These are phyloP conservation scores for Furcasterigmium furcatum DNA, from an alignment of 2,329 filamentous ascomycete genomes.

Conservation along the genomic window DNA sequence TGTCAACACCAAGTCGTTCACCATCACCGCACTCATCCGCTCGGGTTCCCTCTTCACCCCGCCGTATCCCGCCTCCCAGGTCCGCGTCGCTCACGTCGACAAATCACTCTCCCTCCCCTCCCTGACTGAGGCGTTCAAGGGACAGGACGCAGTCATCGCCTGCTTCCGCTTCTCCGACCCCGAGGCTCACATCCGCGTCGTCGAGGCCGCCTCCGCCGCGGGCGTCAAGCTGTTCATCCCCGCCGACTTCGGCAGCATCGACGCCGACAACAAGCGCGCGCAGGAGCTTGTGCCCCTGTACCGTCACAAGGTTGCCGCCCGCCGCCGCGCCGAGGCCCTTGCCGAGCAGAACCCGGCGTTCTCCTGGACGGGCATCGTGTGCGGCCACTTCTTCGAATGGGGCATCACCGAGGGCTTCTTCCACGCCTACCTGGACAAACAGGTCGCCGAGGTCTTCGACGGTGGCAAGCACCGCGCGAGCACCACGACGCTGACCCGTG, in stretches of 20 bases:
- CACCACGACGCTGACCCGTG: constrained; percentile 27
- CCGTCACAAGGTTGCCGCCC: constrained; percentile 27
- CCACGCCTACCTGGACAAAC: constrained; percentile 25
- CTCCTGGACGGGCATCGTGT: constrained; percentile 32
- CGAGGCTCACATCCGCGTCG: constrained; percentile 28
- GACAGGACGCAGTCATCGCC: constrained; percentile 32
- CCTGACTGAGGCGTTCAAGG: constrained; percentile 24
- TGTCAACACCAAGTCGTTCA: constrained; percentile 20
- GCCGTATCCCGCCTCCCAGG: constrained; percentile 10
- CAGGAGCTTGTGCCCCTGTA: constrained; percentile 32
- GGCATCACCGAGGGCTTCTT: constrained; percentile 29
- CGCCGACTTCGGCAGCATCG: constrained; percentile 37
- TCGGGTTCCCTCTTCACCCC: constrained; percentile 22
- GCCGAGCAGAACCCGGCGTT: constrained; percentile 19
- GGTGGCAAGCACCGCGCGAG: constrained; percentile 26
- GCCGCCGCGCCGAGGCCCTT: constrained; percentile 22
- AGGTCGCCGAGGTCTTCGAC: constrained; percentile 28
- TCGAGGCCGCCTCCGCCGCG: constrained; percentile 28
- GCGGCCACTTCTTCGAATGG: constrained; percentile 39
- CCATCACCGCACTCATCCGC: constrained; percentile 28
- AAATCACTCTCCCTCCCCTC: constrained; percentile 23
- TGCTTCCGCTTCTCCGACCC: constrained; percentile 25
- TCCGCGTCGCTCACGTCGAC: constrained; percentile 20
- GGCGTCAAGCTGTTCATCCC: constrained; percentile 33
- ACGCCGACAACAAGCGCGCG: constrained; percentile 26